phyloP scores from a whole-genome alignment of 2,329 filamentous ascomycete species.

The Tolypocladium cylindrosporum region DNA sequence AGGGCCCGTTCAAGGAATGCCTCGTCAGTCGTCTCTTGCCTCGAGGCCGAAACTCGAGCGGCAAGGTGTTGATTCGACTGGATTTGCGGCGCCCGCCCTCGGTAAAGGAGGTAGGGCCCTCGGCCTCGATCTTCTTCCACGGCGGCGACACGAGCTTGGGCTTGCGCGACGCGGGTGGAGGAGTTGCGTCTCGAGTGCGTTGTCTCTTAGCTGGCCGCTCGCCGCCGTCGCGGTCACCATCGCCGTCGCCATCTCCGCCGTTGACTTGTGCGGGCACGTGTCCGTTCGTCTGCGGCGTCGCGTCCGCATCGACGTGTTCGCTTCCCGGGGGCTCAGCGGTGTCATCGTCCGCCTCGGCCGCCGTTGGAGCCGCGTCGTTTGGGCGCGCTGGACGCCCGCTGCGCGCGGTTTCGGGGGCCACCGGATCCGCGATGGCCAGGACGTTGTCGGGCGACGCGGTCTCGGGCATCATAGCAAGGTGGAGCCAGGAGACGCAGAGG shows the following conservation, averaged over 20 bases:
- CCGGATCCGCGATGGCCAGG: constrained; percentile 19
- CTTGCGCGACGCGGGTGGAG: constrained; percentile 32
- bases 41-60: constrained; percentile 39
- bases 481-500: constrained; percentile 31
- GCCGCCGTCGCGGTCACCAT: constrained; percentile 27
- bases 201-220: constrained; percentile 56
- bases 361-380: constrained; percentile 11
- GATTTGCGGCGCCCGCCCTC: constrained; percentile 62
- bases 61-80: constrained; percentile 50
- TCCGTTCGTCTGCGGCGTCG: constrained; percentile 16
- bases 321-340: constrained; percentile 6
- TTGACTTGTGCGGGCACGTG: constrained; percentile 37
- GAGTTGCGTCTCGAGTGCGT: constrained; percentile 41
- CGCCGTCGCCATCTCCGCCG: constrained; percentile 39
- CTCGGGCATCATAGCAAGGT: constrained; percentile 45
- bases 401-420: constrained; percentile 13
- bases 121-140: constrained; percentile 79
- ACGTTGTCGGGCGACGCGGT: constrained; percentile 45
- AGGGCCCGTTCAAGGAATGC: constrained; percentile 22
- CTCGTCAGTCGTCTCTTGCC: constrained; percentile 43
- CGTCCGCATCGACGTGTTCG: constrained; percentile 10
- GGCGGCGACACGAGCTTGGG: constrained; percentile 62
- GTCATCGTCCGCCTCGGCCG: constrained; percentile 6
- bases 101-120: constrained; percentile 80
- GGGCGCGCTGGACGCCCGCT: constrained; percentile 10